Percentiles rank a stretch among this genome's conserved stretches.
These are phyloP conservation scores for Kurtzmaniella natalensis DNA, from an alignment of 1,139 yeast species.

Conservation along the genomic window DNA sequence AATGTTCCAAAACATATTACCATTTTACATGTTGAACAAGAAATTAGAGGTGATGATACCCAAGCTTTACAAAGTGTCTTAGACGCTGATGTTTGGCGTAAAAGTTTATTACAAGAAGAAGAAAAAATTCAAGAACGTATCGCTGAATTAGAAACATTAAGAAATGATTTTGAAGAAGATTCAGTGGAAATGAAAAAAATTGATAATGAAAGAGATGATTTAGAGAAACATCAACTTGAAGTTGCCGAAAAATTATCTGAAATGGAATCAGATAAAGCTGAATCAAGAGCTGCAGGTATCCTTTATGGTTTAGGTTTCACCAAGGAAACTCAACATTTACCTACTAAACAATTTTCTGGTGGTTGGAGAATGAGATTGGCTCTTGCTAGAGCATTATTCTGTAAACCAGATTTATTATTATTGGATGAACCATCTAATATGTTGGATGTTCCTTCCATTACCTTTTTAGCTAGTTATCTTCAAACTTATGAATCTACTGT, in stretches of 20 bases:
- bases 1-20: slow-evolving; percentile 93
- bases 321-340: slow-evolving; percentile 71
- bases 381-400: slow-evolving; percentile 95
- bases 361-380: slow-evolving; percentile 99
- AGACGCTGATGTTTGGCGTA: slow-evolving; percentile 99
- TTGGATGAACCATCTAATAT: slow-evolving; percentile 99
- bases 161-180: slow-evolving; percentile 75
- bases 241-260: slow-evolving; percentile 79
- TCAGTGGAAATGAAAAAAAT: slow-evolving; percentile 72
- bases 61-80: slow-evolving; percentile 83
- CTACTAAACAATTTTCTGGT: slow-evolving; percentile 94
- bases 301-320: slow-evolving; percentile 91
- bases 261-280: slow-evolving; percentile 97
- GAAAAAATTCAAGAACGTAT: slow-evolving; percentile 68
- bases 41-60: slow-evolving; percentile 88
- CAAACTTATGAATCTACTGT: slow-evolving; percentile 91
- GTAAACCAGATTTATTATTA: slow-evolving; percentile 79
- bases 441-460: slow-evolving; percentile 99
- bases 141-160: slow-evolving; percentile 64
- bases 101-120: slow-evolving; percentile 78
- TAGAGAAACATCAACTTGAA: slow-evolving; percentile 72
- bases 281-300: slow-evolving; percentile 95
- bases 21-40: slow-evolving; percentile 96
- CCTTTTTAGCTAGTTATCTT: slow-evolving; percentile 83
- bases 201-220: slow-evolving; percentile 86